A percentile compares a stretch with the other conserved stretches of the same genome.
Conservation (phyloP, 176 grass and related monocot species). For the Lolium perenne region DNA sequence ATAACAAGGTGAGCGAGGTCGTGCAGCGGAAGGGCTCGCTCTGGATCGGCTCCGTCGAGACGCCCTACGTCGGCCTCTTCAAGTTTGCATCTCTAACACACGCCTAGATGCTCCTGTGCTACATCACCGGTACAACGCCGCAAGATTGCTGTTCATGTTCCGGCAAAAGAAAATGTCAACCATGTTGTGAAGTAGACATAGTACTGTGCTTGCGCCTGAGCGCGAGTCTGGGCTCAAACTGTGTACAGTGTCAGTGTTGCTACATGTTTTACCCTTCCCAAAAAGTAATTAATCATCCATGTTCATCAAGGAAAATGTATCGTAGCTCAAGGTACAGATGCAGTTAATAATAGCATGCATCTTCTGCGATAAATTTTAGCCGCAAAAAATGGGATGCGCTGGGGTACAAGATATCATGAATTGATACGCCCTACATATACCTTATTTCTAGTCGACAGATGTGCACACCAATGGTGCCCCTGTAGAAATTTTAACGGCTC, state of each 20-base stretch:
- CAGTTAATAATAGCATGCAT: background rate
- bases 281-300: background rate
- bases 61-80: constrained; percentile 68
- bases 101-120: background rate
- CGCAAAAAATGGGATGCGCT: constrained; percentile 37
- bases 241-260: background rate
- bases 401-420: constrained; percentile 9
- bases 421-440: background rate
- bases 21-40: constrained; percentile 64
- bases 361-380: background rate
- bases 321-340: background rate
- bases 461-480: background rate
- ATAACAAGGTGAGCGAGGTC: too few species aligned
- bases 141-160: background rate
- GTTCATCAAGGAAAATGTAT: background rate
- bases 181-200: background rate
- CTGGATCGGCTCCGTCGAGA: constrained; percentile 80
- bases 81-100: background rate
- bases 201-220: background rate
- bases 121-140: background rate
- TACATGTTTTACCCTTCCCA: background rate
- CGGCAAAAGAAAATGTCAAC: background rate
- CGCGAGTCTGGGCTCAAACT: background rate
- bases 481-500: constrained; percentile 35
- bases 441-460: constrained; percentile 55